Base-by-base conservation (phyloP, 2,329 filamentous ascomycete genomes). In the Fusarium nisikadoi region DNA sequence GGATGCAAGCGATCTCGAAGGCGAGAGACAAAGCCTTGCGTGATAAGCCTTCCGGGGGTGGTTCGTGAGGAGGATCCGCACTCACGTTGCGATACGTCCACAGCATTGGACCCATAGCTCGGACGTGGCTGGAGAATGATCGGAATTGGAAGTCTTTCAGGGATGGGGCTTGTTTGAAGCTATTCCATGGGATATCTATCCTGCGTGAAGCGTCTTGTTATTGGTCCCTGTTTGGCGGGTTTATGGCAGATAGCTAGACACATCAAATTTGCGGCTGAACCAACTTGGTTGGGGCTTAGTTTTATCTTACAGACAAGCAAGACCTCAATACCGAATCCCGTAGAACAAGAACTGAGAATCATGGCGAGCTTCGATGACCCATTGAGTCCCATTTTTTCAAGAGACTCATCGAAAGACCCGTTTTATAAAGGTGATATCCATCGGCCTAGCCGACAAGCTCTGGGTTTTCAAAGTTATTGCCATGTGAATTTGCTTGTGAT, bases 51-150 rank as follows among this genome's bases (percentile, higher is more conserved):
- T 23, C 55, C 29, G 25, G 58, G 58, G 60, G 57, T 68, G 57
- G 62, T 70, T 75, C 49, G 53, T 60, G 25, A 57, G 35, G 31
- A 52, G 35, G 70, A 25, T 67, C 74, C 68, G 66, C 70, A 65
- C 56, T 70, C 66, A 62, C 59, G 50, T 72, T 61, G 36, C 38
- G 25, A 29, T 62, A 63, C 39, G 39, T 43, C 46, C 46, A 27
- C 46, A 41, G 45, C 39, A 42, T 42, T 25, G 56, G 59, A 66
- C 50, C 60, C 62, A 62, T 73, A 58, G 38, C 47, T 71, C 65
- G 73, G 68, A 57, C 57, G 47, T 64, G 41, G 49, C 65, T 75
- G 73, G 75, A 72, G 66, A 71, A 66, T 65, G 66, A 42, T 72
- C 73, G 70, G 70, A 53, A 53, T 70, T 65, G 31, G 29, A 71